Conservation (phyloP, 257 asterid species). For the Hygrophila difformis region DNA sequence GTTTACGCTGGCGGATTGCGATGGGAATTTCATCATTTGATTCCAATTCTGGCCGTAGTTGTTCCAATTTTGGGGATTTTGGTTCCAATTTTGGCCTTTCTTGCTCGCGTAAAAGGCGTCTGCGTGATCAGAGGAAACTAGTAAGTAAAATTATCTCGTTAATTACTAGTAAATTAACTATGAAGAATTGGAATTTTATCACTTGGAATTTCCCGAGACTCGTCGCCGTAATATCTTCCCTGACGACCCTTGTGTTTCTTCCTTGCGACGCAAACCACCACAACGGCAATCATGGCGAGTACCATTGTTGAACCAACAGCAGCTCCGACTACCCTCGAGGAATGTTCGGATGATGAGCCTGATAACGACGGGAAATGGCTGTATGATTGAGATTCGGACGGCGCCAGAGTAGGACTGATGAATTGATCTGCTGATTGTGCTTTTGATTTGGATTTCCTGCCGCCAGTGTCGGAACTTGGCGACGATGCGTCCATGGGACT, state of each 20-base stretch:
- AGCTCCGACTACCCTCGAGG: neutral
- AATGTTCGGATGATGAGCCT: no score
- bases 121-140: neutral
- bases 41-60: neutral
- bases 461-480: neutral
- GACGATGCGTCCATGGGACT: neutral
- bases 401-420: neutral
- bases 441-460: neutral
- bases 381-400: neutral
- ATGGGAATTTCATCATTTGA: constrained; percentile 4
- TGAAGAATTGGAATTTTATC: neutral
- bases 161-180: neutral
- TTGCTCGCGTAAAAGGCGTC: neutral
- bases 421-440: neutral
- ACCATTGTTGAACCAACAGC: neutral
- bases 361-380: neutral
- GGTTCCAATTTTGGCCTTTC: neutral
- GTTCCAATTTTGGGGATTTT: neutral
- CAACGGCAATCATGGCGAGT: neutral
- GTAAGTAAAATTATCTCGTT: no score
- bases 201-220: no score
- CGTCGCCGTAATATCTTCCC: neutral
- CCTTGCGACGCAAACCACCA: neutral
- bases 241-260: neutral
- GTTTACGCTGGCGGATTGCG: neutral